Base-by-base conservation (phyloP, 2,329 filamentous ascomycete species). In the Diaporthe ilicicola region DNA sequence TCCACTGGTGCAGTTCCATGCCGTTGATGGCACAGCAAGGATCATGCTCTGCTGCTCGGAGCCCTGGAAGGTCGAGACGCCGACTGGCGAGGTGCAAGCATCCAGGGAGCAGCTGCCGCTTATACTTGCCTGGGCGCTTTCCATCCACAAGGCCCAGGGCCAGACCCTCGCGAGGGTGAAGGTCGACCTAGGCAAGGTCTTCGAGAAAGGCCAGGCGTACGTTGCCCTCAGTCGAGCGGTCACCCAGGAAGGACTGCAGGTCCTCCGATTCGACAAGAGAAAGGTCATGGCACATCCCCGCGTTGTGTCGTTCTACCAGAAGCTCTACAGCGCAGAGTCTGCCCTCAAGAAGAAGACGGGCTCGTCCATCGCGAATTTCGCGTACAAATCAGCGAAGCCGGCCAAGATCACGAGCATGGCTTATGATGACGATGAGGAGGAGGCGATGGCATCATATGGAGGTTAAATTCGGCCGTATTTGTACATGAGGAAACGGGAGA, bases 191-290 rank as follows among this genome's bases (percentile, higher is more conserved):
- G 93, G 94, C 37, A 92, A 90, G 73, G 93, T 97, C 1, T 99
- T 99, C 76, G 96, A 99, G 80, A 98, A 97, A 81, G 96, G 96
- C 0, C 96, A 99, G 81, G 96, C 96, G 7, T 99, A 99, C 78
- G 96, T 99, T 65, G 96, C 96, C 65, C 89, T 99, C 17, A 97
- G 94, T 84, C 93, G 96, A 81, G 96, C 96, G 17, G 97, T 94
- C 1, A 93, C 88, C 71, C 94, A 98, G 83, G 88, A 90, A 22
- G 96, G 96, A 0, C 84, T 99, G 24, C 94, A 97, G 78, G 95
- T 99, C 15, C 81, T 95, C 61, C 88, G 94, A 44, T 99, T 99
- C 77, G 93, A 98, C 77, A 93, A 94, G 75, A 88, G 84, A 73
- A 98, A 97, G 82, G 95, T 99, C 32, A 95, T 97, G 91, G 96